Evolutionary conservation across 306 rosid genomes (phyloP), one percentile per base, ranked within the genome.

Genomic region (Alnus glutinosa): DNA sequence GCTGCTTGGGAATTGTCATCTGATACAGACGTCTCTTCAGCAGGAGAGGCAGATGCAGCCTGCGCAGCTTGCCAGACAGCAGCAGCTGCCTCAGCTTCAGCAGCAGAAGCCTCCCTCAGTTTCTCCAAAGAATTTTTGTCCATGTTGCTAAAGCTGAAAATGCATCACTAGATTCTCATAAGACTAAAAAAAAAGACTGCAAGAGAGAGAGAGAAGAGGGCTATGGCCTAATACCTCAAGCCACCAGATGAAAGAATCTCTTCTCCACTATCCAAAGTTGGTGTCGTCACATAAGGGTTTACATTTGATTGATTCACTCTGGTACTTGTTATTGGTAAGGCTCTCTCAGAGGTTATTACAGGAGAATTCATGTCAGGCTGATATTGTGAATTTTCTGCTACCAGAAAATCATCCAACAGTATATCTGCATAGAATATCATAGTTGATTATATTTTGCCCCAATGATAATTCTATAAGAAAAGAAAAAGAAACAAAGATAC

Each of bases 31-130:
- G 97, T 87, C 85, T 89, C 98, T 83, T 91, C 98, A 73, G 89
- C 80, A 73, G 92, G 82, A 73, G 88, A 77, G 52, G 80, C 81
- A 59, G 98, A 86, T 80, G 85, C 66, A 75, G 86, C 67, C 80
- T 92, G 97, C 82, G 87, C 89, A 49, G 96, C 90, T 77, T 93
- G 98, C 99, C 99, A 96, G 75, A 93, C 98, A 81, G 99, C 98
- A 85, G 75, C 85, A 8, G 98, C 99, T 59, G 89, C 99, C 92
- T 91, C 97, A 63, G 99, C 99, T 91, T 96, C 99, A 48, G 98
- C 99, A 82, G 99, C 98, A 73, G 99, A 96, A 83, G 99, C 99
- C 83, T 91, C 92, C 87, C 99, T 90, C 77, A 96, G 89, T 86
- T 96, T 95, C 90, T 95, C 99, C 91, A 93, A 75, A 42, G 99